phyloP scores from a whole-genome alignment of 495 filamentous ascomycete genomes.

The Penicillium angulare region DNA sequence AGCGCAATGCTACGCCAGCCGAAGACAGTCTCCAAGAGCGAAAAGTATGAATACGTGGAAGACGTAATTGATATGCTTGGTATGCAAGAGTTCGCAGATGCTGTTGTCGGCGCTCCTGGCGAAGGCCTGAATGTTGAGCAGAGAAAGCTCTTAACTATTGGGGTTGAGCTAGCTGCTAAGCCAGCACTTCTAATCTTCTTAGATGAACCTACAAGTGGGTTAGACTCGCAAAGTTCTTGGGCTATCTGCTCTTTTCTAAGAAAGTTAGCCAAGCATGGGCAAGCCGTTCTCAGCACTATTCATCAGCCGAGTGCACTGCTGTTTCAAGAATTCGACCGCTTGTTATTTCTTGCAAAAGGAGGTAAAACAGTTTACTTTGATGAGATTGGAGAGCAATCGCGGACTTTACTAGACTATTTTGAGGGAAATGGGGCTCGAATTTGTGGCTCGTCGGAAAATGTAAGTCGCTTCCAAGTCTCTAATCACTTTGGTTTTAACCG shows the following conservation, averaged over 20 bases:
- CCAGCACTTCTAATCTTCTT: constrained; percentile 88
- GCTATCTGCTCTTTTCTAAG: constrained; percentile 74
- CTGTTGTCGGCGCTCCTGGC: constrained; percentile 44
- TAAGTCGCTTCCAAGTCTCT: constrained; percentile 56
- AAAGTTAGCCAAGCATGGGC: constrained; percentile 79
- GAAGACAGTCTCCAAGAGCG: constrained; percentile 38
- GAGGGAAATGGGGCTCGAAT: constrained; percentile 60
- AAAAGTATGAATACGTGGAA: constrained; percentile 52
- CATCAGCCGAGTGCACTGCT: constrained; percentile 92
- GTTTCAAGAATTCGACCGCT: constrained; percentile 86
- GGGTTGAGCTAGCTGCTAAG: constrained; percentile 88
- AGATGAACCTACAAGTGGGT: constrained; percentile 88
- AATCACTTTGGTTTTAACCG: background rate
- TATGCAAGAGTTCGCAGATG: constrained; percentile 47
- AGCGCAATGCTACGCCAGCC: constrained; percentile 85
- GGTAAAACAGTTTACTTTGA: constrained; percentile 77
- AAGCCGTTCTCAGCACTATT: constrained; percentile 89
- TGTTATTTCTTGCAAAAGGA: constrained; percentile 76
- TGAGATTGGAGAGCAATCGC: constrained; percentile 76
- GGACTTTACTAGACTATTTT: constrained; percentile 71
- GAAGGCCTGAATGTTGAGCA: constrained; percentile 87
- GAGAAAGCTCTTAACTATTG: constrained; percentile 84
- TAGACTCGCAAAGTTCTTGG: constrained; percentile 71
- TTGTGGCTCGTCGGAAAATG: constrained; percentile 64
- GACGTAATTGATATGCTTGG: constrained; percentile 53